Base-by-base conservation (phyloP, 2,329 filamentous ascomycete genomes). In the Helotiales sp. region DNA sequence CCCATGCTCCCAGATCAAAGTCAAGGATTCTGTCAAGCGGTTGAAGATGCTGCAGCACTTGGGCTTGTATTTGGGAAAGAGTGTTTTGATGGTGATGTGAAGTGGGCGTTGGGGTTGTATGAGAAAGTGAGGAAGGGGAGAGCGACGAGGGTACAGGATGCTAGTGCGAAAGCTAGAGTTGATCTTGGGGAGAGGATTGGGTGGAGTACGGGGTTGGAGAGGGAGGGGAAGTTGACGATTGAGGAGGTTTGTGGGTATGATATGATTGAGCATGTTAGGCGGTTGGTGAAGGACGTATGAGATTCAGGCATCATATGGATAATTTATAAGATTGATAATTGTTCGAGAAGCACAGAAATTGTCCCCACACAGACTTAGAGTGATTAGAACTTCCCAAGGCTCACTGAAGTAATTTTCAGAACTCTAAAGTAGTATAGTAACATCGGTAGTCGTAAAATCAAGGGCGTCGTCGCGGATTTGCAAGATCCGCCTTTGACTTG, bases 1-100 rank as follows among this genome's bases (percentile, higher is more conserved):
- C 86, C 86, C 2, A 87, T 87, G 82, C 83, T 88, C 80, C 85
- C 86, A 1, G 79, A 89, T 66, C 86, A 89, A 68, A 85, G 81
- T 56, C 86, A 89, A 69, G 86, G 73, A 6, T 71, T 70, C 0
- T 75, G 72, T 53, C 70, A 71, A 66, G 74, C 74, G 0, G 71
- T 75, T 31, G 74, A 76, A 60, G 73, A 76, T 57, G 73, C 73
- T 6, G 73, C 66, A 0, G 71, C 70, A 1, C 53, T 75, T 2
- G 73, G 73, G 0, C 58, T 72, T 6, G 59, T 75, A 15, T 74
- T 75, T 61, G 65, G 63, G 47, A 27, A 59, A 6, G 57, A 59
- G 30, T 58, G 63, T 27, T 52, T 50, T n/a, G 80, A 80, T 58
- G 81, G 80, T 3, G 73, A 82, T 58, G 66, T 85, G 12, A 65